Evolutionary conservation across 2,329 filamentous ascomycete species (phyloP).

Genomic region (Dactylellina haptotyla): DNA sequence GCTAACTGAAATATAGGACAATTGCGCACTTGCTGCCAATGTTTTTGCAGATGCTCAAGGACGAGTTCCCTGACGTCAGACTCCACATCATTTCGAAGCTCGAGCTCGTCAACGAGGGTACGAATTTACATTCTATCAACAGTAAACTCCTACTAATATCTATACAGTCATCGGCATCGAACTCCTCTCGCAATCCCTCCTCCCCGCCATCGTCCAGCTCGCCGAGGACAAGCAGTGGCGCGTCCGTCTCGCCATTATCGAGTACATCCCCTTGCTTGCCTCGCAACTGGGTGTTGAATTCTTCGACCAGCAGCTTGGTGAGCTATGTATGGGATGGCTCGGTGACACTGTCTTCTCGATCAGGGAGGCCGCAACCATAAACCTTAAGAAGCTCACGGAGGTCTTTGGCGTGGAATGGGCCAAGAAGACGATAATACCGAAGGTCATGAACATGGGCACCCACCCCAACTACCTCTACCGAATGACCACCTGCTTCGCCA

Average conservation of each 20-base stretch:
- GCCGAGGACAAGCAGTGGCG: slow-evolving; percentile 99
- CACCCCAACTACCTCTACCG: slow-evolving; percentile 99
- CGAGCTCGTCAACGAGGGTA: slow-evolving; percentile 94
- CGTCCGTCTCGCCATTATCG: slow-evolving; percentile 95
- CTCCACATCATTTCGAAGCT: slow-evolving; percentile 99
- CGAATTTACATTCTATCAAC: background rate
- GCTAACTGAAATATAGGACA: slow-evolving; percentile 70
- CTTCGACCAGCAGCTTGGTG: slow-evolving; percentile 96
- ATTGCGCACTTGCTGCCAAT: slow-evolving; percentile 96
- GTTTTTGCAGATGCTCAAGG: slow-evolving; percentile 99
- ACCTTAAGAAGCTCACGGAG: slow-evolving; percentile 97
- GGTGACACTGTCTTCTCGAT: slow-evolving; percentile 99
- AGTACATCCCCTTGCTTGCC: slow-evolving; percentile 96
- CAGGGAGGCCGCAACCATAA: slow-evolving; percentile 94
- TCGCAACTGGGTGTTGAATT: slow-evolving; percentile 96
- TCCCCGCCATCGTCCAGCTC: slow-evolving; percentile 95
- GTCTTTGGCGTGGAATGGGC: slow-evolving; percentile 99
- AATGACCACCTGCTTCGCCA: slow-evolving; percentile 99
- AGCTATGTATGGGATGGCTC: slow-evolving; percentile 97
- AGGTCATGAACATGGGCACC: slow-evolving; percentile 97
- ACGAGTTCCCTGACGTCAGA: slow-evolving; percentile 97
- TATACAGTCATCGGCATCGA: slow-evolving; percentile 94
- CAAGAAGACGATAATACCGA: slow-evolving; percentile 94
- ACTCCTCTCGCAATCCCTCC: slow-evolving; percentile 91
- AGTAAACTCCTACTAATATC: slow-evolving; percentile 15